phyloP scores from a whole-genome alignment of 108 stramenopile genomes.

The Aurantiochytrium sp. region DNA sequence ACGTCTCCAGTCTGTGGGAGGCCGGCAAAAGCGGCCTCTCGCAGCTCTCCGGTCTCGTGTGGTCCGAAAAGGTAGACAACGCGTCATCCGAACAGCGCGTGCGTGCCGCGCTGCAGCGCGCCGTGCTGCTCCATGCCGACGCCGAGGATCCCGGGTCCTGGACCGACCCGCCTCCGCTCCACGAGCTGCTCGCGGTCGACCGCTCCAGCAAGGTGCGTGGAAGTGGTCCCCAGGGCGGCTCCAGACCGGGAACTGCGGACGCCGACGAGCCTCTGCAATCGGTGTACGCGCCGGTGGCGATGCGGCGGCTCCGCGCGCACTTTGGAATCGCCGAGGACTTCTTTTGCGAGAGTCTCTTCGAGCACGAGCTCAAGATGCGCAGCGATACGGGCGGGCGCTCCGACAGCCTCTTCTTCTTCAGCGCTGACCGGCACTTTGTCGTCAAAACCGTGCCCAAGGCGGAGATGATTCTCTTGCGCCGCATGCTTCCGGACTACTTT shows the following conservation, averaged over 20 bases:
- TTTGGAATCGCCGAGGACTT: slow-evolving; percentile 15
- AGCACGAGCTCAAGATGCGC: slow-evolving; percentile 18
- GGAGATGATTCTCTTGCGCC: background rate
- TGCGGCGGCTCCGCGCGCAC: background rate
- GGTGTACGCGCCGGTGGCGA: background rate
- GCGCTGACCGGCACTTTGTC: background rate
- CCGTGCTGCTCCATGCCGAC: background rate
- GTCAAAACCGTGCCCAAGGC: background rate
- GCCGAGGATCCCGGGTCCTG: background rate
- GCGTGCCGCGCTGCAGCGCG: background rate
- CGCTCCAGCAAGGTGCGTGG: background rate
- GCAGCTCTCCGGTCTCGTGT: background rate
- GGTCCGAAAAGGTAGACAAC: background rate
- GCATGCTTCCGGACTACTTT: background rate
- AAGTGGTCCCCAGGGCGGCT: too few relatives aligned
- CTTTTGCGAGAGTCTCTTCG: slow-evolving; percentile 12
- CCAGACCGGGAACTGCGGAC: background rate
- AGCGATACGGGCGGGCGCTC: background rate
- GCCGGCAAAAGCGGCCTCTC: background rate
- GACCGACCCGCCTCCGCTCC: background rate
- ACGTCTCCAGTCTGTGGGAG: background rate
- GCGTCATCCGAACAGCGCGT: background rate
- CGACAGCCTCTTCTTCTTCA: background rate
- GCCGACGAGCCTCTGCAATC: background rate
- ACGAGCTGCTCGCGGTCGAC: background rate